Evolutionary conservation across 2,329 filamentous ascomycete genomes (phyloP).

Genomic region (Didymella segeticola): DNA sequence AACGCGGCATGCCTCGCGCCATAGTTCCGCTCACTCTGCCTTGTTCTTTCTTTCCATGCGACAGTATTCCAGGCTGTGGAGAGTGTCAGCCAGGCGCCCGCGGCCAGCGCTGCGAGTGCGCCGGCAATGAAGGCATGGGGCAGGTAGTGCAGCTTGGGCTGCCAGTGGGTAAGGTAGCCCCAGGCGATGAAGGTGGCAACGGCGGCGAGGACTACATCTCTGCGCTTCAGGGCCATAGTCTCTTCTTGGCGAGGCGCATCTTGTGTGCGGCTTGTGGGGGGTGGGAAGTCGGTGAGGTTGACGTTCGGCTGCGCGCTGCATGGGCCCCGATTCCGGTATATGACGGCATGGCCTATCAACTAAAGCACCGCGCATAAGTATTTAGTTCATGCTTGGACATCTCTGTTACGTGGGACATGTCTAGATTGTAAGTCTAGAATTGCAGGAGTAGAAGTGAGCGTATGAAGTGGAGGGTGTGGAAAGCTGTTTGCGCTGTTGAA

Average conservation of each 20-base stretch:
- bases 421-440: no score
- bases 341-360: no score
- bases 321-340: no score
- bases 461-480: neutral
- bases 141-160: conserved; percentile 81
- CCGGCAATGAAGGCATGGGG: conserved; percentile 84
- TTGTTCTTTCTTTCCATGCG: conserved; percentile 52
- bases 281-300: conserved; percentile 16
- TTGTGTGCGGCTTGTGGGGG: conserved; percentile 29
- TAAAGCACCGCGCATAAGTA: no score
- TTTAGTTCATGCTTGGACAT: no score
- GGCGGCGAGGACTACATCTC: conserved; percentile 71
- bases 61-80: conserved; percentile 65
- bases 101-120: conserved; percentile 60
- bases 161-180: conserved; percentile 83
- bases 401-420: no score
- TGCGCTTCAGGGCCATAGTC: conserved; percentile 75
- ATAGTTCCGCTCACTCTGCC: conserved; percentile 52
- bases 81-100: conserved; percentile 65
- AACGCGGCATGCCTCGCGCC: conserved; percentile 61
- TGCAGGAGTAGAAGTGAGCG: no score
- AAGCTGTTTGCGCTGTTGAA: neutral
- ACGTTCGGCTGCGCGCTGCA: conserved; percentile 13
- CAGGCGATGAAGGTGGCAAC: conserved; percentile 81
- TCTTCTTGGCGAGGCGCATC: conserved; percentile 48